Percentiles rank a stretch among this genome's conserved stretches.
Evolutionary conservation across 2,329 filamentous ascomycete genomes (phyloP).

Genomic region (Cladosporium sp.): DNA sequence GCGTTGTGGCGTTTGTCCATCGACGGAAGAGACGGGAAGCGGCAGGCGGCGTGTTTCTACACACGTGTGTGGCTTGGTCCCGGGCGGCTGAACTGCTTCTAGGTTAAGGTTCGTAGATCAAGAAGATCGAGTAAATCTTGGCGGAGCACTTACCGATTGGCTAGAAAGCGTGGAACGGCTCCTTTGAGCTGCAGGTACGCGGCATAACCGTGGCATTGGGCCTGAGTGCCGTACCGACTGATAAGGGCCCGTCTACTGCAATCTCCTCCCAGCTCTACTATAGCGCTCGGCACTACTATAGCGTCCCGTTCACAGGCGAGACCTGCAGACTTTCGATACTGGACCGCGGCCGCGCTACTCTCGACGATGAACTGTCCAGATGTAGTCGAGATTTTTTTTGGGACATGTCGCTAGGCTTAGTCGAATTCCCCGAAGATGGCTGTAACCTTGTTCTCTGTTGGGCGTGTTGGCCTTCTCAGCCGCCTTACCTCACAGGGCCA

Average conservation of each 20-base stretch:
- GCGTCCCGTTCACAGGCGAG: not conserved
- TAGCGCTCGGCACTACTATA: not conserved
- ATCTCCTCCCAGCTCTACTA: not conserved
- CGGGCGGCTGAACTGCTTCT: not conserved
- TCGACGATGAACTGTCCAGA: not conserved
- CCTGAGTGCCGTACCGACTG: not conserved
- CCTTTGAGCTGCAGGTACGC: constrained; percentile 1
- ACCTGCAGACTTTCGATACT: constrained; percentile 4
- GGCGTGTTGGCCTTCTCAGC: not conserved
- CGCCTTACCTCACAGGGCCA: not conserved
- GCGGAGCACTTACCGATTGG: not conserved
- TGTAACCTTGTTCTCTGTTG: constrained; percentile 4
- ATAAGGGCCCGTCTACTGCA: not conserved
- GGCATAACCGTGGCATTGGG: constrained; percentile 3
- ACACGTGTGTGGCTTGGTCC: not conserved
- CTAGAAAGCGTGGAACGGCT: not conserved
- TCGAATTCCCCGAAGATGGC: not conserved
- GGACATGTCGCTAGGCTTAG: constrained; percentile 1
- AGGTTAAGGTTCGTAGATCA: constrained; percentile 1
- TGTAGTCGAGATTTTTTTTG: not conserved
- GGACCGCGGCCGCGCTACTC: constrained; percentile 1
- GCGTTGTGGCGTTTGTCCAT: not conserved
- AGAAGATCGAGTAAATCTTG: not conserved
- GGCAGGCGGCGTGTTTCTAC: constrained; percentile 1
- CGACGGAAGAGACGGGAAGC: not conserved